A percentile compares a stretch with the other conserved stretches of the same genome.
Evolutionary conservation across 352 stramenopile genomes (phyloP).

Genomic region (Sclerospora graminicola): DNA sequence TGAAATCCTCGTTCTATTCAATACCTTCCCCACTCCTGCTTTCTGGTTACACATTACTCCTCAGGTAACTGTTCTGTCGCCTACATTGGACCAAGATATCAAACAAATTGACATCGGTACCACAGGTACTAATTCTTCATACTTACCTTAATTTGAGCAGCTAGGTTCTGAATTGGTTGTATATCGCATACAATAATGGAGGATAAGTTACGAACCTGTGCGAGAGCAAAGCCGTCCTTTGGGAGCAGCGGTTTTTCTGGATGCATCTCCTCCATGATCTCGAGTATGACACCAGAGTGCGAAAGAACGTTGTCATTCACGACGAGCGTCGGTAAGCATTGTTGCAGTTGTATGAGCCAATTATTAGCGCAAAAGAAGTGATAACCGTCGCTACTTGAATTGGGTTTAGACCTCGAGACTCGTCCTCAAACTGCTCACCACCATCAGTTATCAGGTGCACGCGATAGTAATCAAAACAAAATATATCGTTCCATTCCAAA

Average conservation of each 20-base stretch:
- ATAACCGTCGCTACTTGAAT: constrained; percentile 39
- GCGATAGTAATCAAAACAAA: constrained; percentile 66
- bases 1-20: constrained; percentile 81
- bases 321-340: constrained; percentile 44
- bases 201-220: too few relatives aligned
- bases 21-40: constrained; percentile 10
- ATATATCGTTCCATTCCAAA: constrained; percentile 80
- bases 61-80: constrained; percentile 31
- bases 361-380: not conserved
- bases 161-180: constrained; percentile 87
- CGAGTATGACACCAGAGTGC: constrained; percentile 88
- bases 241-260: too few relatives aligned
- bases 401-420: constrained; percentile 47
- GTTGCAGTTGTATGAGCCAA: not conserved
- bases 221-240: too few relatives aligned
- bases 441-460: constrained; percentile 22
- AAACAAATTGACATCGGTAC: too few relatives aligned
- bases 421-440: constrained; percentile 48
- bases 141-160: constrained; percentile 49
- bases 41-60: constrained; percentile 34
- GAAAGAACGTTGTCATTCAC: constrained; percentile 26
- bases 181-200: constrained; percentile 17
- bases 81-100: constrained; percentile 1
- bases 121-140: too few relatives aligned
- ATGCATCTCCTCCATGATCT: constrained; percentile 85